Evolutionary conservation across 225 moss, liverwort and hornwort species (phyloP), one percentile per base, ranked within the genome.

Genomic region (Marchantia polymorpha): DNA sequence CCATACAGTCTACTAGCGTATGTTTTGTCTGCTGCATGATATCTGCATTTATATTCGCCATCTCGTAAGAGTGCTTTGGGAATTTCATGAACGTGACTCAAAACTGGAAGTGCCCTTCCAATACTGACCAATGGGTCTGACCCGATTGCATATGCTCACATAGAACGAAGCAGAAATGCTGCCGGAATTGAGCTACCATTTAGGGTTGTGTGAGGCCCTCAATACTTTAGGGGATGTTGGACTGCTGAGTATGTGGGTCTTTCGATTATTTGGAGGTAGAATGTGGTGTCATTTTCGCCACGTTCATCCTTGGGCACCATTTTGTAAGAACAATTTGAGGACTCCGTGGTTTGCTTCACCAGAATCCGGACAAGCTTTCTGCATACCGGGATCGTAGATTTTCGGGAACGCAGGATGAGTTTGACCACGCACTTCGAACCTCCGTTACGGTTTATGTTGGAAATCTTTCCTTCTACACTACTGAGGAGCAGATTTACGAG

Each of bases 401-500:
- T 83, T 78, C 84, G 67, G 99, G 99, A 69, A 83, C 85, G 54
- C 99, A 99, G 76, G 99, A 99, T 54, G 95, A 99, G 29, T 95
- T 99, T 75, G 99, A 95, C 72, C 72, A 73, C 70, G 99, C 95
- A 10, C 91, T 99, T 55, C 91, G 90, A 69, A 90, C 92, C 20
- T 95, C 95, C 29, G 73, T 83, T 31, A 95, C 99, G 10, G 93
- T 99, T 30, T 99, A 99, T 76, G 95, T 99, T 20, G 99, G 99
- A 53, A 99, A 99, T 55, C 87, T 99, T 12, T 95, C 95, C 10
- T 99, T 99, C 81, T 99, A 92, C 71, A 99, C 99, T 48, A 99
- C 99, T n/a, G 99, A 99, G 83, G 99, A 99, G 83, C 99, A 99
- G 81, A 99, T 99, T 55, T 99, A 93, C 78, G 95, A 99, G 79